phyloP scores from a whole-genome alignment of 2,329 filamentous ascomycete species.

The Davidsoniella australis region DNA sequence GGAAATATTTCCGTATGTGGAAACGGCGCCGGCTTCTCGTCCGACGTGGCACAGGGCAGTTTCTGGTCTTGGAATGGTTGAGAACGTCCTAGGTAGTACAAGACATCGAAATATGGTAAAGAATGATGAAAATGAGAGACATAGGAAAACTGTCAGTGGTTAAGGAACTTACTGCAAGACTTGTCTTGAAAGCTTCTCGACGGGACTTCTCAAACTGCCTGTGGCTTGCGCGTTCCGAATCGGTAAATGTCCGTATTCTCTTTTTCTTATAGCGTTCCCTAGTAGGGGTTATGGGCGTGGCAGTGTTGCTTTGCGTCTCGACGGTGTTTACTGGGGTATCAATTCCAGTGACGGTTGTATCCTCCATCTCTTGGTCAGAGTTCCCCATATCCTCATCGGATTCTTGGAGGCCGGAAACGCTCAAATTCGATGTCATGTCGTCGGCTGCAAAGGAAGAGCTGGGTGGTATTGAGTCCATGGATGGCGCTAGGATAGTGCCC shows the following conservation, averaged over 20 bases:
- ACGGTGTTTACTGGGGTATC: not conserved
- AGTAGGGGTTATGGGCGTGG: not conserved
- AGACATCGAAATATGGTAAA: not conserved
- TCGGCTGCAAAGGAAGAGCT: too few species aligned
- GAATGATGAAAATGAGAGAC: not conserved
- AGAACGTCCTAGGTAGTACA: not conserved
- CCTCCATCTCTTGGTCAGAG: not conserved
- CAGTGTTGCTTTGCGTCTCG: not conserved
- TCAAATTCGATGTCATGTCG: too few species aligned
- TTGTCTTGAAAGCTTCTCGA: slow-evolving; percentile 25
- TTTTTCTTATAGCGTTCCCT: slow-evolving; percentile 16
- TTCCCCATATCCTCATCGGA: not conserved
- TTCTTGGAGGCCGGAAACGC: too few species aligned
- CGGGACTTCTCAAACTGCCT: slow-evolving; percentile 24
- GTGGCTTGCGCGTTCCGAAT: slow-evolving; percentile 24
- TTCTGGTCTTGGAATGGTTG: too few species aligned
- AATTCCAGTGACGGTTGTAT: not conserved
- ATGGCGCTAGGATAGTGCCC: too few species aligned
- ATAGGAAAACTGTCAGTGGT: not conserved
- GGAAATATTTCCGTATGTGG: too few species aligned
- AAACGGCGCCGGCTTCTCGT: too few species aligned
- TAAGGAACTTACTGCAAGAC: slow-evolving; percentile 19
- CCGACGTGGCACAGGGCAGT: not conserved
- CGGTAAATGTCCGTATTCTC: slow-evolving; percentile 23
- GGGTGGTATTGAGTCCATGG: too few species aligned